Base-by-base conservation (phyloP, 1,284 basidiomycete genomes). In the Ganoderma sp. region DNA sequence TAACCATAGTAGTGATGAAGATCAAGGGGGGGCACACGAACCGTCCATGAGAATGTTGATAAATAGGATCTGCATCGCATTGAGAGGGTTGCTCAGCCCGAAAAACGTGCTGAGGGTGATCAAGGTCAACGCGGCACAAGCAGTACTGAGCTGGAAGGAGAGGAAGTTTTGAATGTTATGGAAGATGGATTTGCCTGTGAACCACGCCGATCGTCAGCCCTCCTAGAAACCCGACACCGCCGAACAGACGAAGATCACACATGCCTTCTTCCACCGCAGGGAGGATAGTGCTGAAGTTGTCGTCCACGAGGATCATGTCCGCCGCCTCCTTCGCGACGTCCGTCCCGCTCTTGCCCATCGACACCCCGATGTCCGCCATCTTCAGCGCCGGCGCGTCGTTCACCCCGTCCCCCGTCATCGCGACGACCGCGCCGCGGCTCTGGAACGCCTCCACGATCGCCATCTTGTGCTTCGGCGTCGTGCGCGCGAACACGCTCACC, bases 31-130 rank as follows among this genome's bases (percentile, higher is more conserved):
- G 8, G 17, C 57, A 69, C 58, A 69, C 90, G 61, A 69, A 90
- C 96, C 97, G 75, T 99, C 97, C 97, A 98, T 98, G 63, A 99
- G 87, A 77, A 99, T 98, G 81, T 99, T 99, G 79, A 99, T 98
- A 79, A 98, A 99, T 32, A 99, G 84, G 75, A 99, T 99, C 80
- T 99, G 97, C 96, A 99, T 99, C 3, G 97, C 92, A 78, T 99
- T 99, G 71, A 99, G 85, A 17, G 97, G 97, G 77, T 97, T 96
- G 74, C 90, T 91, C 61, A 98, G 84, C 19, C 93, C 89, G 73
- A 98, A 88, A 77, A 96, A 85, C 17, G 97, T 99, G 76, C 93
- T 96, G 63, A 98, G 85, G 4, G 96, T 97, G 80, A 99, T 98
- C 71, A 99, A 85, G n/a, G 93, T 90, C 68, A 99, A 83, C 2